Evolutionary conservation across 371 early-diverging fungal species (phyloP), one percentile per base, ranked within the genome.

Genomic region (Sporodiniella umbellata): DNA sequence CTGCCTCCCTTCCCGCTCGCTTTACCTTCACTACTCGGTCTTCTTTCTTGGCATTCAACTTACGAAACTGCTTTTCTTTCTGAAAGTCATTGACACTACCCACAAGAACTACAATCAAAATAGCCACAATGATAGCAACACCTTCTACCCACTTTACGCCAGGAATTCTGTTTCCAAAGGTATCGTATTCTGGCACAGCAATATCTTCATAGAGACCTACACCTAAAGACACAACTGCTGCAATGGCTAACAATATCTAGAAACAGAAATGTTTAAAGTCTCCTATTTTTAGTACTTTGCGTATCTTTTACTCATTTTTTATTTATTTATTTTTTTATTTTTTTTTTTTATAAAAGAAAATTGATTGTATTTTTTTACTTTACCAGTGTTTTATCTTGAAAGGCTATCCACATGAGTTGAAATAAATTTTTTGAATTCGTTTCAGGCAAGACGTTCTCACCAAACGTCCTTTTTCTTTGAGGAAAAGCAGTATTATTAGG

Each of bases 181-280:
- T 53, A 15, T 66, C 64, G 6, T 68, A 62, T 48, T 76, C 79
- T 8, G 58, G 44, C 12, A 66, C 55, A 7, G 75, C 72, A 18
- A 78, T 68, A 50, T 91, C 90, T 64, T 94, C 86, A 61, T 92
- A 94, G 26, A 96, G 64, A 14, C 96, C 96, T 14, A 93, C 78
- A 21, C 64, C 90, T 6, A 96, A 75, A 2, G 94, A 92, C 14
- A 94, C 81, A 11, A 92, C 53, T 7, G 96, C 92, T 11, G 95
- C 92, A 35, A 89, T 64, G 10, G 83, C 77, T 33, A 94, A 68
- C 10, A 94, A 62, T 21, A 93, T 86, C 79, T 47, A 53, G 51
- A 6, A 45, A 47, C 25, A 14, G n/a, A 3, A 22, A 14, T n/a
- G n/a, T n/a, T n/a, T n/a, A n/a, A n/a, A n/a, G n/a, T n/a, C n/a